phyloP scores from a whole-genome alignment of 2,329 filamentous ascomycete species.

The Teratosphaeria pseudoeucalypti region DNA sequence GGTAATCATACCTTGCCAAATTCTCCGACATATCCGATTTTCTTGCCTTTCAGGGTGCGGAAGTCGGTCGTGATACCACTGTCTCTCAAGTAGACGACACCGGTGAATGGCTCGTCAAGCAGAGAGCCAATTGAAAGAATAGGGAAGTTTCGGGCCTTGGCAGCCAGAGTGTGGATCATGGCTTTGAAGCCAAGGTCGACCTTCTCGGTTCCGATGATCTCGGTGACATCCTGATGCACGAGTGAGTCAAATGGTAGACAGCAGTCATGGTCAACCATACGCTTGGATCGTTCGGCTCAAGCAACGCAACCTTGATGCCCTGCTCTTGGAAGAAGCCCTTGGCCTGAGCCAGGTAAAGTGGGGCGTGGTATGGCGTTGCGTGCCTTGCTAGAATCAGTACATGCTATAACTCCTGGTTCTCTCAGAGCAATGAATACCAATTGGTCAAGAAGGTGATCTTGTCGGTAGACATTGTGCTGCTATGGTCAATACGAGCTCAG shows the following conservation, averaged over 20 bases:
- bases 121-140: constrained; percentile 63
- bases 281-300: constrained; percentile 70
- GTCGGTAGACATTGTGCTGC: constrained; percentile 63
- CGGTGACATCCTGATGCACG: constrained; percentile 55
- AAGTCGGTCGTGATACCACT: constrained; percentile 68
- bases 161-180: constrained; percentile 73
- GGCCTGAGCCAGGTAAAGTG: constrained; percentile 64
- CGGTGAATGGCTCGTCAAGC: constrained; percentile 70
- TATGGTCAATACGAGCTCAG: constrained; percentile 37
- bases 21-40: constrained; percentile 69
- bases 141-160: constrained; percentile 65
- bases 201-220: constrained; percentile 67
- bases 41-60: constrained; percentile 62
- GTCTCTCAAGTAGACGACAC: constrained; percentile 64
- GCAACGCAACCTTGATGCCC: constrained; percentile 64
- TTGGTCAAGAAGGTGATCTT: constrained; percentile 80
- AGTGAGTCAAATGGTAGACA: not conserved
- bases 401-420: constrained; percentile 1
- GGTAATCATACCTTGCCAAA: constrained; percentile 51
- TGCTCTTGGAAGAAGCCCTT: constrained; percentile 67
- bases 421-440: constrained; percentile 46
- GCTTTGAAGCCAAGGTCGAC: constrained; percentile 73
- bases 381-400: constrained; percentile 45
- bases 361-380: constrained; percentile 71
- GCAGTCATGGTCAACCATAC: constrained; percentile 29